Conservation (phyloP, 805 yeast species). For the Saccharomycopsis lassenensis region DNA sequence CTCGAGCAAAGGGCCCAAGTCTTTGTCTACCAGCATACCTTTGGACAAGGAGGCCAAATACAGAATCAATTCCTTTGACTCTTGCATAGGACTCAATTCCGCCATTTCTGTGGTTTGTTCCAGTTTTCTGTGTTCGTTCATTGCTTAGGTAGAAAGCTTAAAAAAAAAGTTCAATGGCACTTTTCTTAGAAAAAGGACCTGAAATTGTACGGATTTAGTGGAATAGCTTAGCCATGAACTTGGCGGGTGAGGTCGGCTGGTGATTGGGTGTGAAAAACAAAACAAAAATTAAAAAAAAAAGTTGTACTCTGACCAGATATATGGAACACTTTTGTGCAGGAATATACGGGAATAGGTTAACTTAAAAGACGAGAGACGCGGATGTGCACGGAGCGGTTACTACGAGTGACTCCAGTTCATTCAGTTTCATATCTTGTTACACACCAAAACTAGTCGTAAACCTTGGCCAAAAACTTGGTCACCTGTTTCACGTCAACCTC, state of each 20-base stretch:
- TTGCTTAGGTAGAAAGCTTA: too few relatives aligned
- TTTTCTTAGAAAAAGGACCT: too few relatives aligned
- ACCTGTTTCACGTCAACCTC: constrained; percentile 49
- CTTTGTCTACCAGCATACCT: background rate
- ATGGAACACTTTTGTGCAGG: background rate
- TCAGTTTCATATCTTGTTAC: background rate
- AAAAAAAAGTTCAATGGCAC: too few relatives aligned
- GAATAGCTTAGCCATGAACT: too few relatives aligned
- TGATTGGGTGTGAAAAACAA: background rate
- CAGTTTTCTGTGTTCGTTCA: too few relatives aligned
- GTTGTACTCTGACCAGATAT: background rate
- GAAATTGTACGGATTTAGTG: too few relatives aligned
- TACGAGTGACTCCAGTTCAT: background rate
- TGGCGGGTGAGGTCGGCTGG: too few relatives aligned
- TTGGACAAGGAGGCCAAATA: constrained; percentile 3
- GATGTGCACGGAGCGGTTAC: too few relatives aligned
- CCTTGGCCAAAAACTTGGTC: constrained; percentile 42
- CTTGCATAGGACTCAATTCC: too few relatives aligned
- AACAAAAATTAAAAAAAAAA: background rate
- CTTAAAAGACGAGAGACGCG: too few relatives aligned
- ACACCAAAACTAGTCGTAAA: constrained; percentile 25
- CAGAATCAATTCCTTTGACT: constrained; percentile 3
- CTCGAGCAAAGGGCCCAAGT: background rate
- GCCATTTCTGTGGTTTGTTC: too few relatives aligned
- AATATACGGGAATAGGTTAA: too few relatives aligned